A percentile compares a stretch with the other conserved stretches of the same genome.
Evolutionary conservation across 2,329 filamentous ascomycete species (phyloP).

Genomic region (Cladobotryum protrusum): DNA sequence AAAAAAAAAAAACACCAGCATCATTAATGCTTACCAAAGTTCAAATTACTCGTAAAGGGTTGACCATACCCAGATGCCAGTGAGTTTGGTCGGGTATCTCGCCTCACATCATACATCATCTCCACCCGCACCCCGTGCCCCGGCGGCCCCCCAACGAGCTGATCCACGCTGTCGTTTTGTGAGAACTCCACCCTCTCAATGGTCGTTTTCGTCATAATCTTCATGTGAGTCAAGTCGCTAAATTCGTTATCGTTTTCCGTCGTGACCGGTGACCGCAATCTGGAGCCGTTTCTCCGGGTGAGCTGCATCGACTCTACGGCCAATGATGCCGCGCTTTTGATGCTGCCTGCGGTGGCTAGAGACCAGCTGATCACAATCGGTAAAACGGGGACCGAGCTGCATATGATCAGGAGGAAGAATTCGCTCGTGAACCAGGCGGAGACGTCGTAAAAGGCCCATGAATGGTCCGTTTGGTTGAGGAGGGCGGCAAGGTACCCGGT

Average conservation of each 20-base stretch:
- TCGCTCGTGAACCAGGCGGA: conserved; percentile 19
- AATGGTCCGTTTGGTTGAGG: conserved; percentile 17
- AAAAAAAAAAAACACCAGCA: too few relatives aligned
- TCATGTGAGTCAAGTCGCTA: conserved; percentile 11
- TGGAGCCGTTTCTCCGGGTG: conserved; percentile 4
- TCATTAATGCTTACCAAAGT: not conserved
- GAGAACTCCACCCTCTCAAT: conserved; percentile 6
- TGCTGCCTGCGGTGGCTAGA: conserved; percentile 4
- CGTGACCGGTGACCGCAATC: conserved; percentile 2
- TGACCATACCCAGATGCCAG: not conserved
- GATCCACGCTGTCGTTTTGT: conserved; percentile 8
- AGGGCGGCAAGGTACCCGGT: conserved; percentile 18
- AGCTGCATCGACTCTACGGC: not conserved
- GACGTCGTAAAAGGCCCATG: conserved; percentile 18
- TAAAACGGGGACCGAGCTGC: conserved; percentile 16
- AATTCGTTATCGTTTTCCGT: conserved; percentile 11
- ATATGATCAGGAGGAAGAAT: conserved; percentile 20
- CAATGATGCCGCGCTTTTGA: not conserved
- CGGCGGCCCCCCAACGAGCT: conserved; percentile 9
- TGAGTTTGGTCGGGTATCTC: conserved; percentile 12
- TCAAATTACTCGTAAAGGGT: not conserved
- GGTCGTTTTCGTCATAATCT: conserved; percentile 14
- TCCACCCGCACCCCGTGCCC: conserved; percentile 12
- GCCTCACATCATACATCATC: conserved; percentile 13
- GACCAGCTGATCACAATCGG: conserved; percentile 13